These are phyloP conservation scores for Pestalotiopsis sp. DNA, from an alignment of 2,329 filamentous ascomycete genomes.

Conservation along the genomic window DNA sequence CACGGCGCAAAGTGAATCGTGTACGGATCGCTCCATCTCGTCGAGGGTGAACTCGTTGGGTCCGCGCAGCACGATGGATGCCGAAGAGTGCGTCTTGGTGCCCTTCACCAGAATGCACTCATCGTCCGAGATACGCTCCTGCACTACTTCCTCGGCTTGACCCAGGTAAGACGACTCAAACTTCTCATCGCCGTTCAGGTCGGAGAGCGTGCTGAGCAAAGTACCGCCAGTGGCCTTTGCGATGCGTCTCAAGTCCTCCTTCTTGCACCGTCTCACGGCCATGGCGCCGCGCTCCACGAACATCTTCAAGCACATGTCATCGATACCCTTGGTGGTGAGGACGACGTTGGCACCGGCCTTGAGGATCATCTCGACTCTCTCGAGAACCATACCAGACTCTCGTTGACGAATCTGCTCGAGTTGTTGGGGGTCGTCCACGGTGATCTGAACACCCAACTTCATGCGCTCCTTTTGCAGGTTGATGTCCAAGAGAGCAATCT, in stretches of 20 bases:
- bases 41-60: conserved; percentile 96
- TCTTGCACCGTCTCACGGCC: conserved; percentile 95
- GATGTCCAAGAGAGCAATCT: conserved; percentile 96
- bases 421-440: conserved; percentile 95
- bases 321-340: conserved; percentile 97
- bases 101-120: conserved; percentile 98
- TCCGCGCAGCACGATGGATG: conserved; percentile 93
- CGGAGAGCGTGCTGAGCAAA: conserved; percentile 88
- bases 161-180: conserved; percentile 91
- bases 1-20: conserved; percentile 94
- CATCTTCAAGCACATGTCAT: conserved; percentile 91
- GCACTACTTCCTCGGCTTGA: conserved; percentile 91
- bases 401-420: conserved; percentile 95
- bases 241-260: conserved; percentile 95
- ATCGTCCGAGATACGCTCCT: conserved; percentile 98
- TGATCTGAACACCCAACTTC: conserved; percentile 99
- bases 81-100: conserved; percentile 90
- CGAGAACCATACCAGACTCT: conserved; percentile 90
- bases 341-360: conserved; percentile 97
- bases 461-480: conserved; percentile 99
- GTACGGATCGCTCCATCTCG: conserved; percentile 98
- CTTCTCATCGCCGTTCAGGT: conserved; percentile 95
- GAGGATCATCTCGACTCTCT: conserved; percentile 94
- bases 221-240: conserved; percentile 95
- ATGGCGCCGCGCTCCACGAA: conserved; percentile 96